Percentiles rank a stretch among this genome's conserved stretches.
Conservation (phyloP, 768 basidiomycete species). For the Myochromella boudieri region DNA sequence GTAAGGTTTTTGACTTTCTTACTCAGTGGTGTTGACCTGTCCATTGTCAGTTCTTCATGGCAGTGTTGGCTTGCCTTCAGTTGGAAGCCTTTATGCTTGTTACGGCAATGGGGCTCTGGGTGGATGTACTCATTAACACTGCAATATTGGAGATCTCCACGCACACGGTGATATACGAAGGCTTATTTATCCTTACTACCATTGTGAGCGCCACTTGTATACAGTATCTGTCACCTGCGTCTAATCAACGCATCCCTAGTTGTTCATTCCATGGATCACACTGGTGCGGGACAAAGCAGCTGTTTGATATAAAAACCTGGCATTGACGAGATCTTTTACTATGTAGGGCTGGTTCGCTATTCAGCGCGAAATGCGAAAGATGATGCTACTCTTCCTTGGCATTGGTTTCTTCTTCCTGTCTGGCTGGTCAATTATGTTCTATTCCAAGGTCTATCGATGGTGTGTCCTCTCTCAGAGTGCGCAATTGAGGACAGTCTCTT, state of each 20-base stretch:
- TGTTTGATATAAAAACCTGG: neutral
- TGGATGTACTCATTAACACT: conserved; percentile 50
- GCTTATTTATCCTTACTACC: conserved; percentile 41
- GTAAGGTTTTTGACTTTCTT: conserved; percentile 23
- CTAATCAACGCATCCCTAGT: neutral
- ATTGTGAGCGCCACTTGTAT: conserved; percentile 33
- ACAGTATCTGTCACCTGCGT: neutral
- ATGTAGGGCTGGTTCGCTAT: conserved; percentile 56
- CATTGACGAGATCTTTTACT: neutral
- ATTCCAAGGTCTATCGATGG: conserved; percentile 45
- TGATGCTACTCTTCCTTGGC: conserved; percentile 44
- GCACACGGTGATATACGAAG: conserved; percentile 43
- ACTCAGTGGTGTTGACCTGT: neutral
- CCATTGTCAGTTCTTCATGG: conserved; percentile 48
- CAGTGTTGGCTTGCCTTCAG: conserved; percentile 53
- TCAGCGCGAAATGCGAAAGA: conserved; percentile 39
- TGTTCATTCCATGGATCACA: conserved; percentile 53
- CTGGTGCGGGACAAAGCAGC: too few relatives aligned
- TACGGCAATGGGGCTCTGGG: conserved; percentile 53
- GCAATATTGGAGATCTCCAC: conserved; percentile 40
- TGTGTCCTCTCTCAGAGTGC: conserved; percentile 19
- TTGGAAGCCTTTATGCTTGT: conserved; percentile 52
- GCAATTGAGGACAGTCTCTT: neutral
- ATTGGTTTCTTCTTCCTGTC: conserved; percentile 36
- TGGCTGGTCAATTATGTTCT: conserved; percentile 46